Percentiles rank a stretch among this genome's conserved stretches.
These are phyloP conservation scores for Lenwebbia sp. DNA, from an alignment of 345 rosid genomes.

Conservation along the genomic window DNA sequence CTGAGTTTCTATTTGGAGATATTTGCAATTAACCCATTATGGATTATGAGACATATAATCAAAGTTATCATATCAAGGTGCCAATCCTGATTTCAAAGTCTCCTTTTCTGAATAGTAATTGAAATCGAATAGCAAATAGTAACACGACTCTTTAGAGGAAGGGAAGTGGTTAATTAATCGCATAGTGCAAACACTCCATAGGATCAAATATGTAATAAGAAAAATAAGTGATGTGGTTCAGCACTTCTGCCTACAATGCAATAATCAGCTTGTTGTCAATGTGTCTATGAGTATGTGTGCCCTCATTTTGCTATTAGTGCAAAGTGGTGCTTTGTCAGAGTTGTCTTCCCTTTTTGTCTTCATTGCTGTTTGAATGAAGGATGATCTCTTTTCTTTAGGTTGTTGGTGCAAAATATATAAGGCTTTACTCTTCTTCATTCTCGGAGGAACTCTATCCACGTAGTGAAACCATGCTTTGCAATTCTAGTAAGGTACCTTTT, in stretches of 20 bases:
- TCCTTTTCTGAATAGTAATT: not conserved
- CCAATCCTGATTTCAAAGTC: not conserved
- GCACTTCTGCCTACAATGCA: not conserved
- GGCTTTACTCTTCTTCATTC: conserved; percentile 69
- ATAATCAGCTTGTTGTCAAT: not conserved
- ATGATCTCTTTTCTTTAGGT: conserved; percentile 34
- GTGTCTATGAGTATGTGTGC: not conserved
- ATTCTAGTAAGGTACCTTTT: conserved; percentile 80
- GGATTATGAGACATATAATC: not conserved
- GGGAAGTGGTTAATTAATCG: not conserved
- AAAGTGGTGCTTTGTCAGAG: not conserved
- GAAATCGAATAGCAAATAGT: not conserved
- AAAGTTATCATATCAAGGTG: not conserved
- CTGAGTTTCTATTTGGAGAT: not conserved
- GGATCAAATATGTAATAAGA: not conserved
- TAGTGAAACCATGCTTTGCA: conserved; percentile 76
- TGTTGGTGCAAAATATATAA: conserved; percentile 82
- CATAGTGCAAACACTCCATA: not conserved
- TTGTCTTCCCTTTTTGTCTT: not conserved
- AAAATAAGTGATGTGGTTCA: not conserved
- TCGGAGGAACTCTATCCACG: conserved; percentile 76
- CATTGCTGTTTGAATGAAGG: not conserved
- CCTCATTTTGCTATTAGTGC: not conserved
- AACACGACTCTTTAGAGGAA: not conserved
- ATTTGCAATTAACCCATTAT: no score